Percentiles rank a stretch among this genome's conserved stretches.
These are phyloP conservation scores for Gossypium ekmanianum DNA, from an alignment of 345 rosid genomes.

Conservation along the genomic window DNA sequence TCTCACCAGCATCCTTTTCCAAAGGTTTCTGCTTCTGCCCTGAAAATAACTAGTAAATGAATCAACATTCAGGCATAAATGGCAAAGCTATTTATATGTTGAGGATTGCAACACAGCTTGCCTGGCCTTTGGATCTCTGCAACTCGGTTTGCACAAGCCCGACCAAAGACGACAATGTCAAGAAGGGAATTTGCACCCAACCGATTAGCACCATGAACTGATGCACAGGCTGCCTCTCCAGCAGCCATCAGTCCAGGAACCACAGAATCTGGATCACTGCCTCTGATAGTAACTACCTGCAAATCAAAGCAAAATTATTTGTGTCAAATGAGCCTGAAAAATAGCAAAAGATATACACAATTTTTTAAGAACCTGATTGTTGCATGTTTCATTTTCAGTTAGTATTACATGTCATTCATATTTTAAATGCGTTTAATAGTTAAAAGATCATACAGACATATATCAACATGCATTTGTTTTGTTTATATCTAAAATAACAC, in stretches of 20 bases:
- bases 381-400: neutral
- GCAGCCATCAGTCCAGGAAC: constrained; percentile 98
- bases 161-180: constrained; percentile 95
- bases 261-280: constrained; percentile 70
- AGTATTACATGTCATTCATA: neutral
- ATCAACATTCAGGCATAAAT: neutral
- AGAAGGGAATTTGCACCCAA: constrained; percentile 99
- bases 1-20: constrained; percentile 83
- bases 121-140: constrained; percentile 69
- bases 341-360: neutral
- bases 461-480: neutral
- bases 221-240: constrained; percentile 99
- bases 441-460: neutral
- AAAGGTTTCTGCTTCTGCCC: constrained; percentile 86
- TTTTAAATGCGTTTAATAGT: neutral
- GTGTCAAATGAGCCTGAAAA: neutral
- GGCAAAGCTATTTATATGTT: neutral
- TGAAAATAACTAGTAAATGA: constrained; percentile 24
- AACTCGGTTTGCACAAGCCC: constrained; percentile 97
- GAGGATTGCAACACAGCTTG: neutral
- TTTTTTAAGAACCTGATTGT: neutral
- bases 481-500: neutral
- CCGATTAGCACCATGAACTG: constrained; percentile 98
- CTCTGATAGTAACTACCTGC: constrained; percentile 72
- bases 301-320: neutral